Percentiles rank a stretch among this genome's conserved stretches.
Evolutionary conservation across 768 basidiomycete genomes (phyloP).

Genomic region (Podaxis sp.): DNA sequence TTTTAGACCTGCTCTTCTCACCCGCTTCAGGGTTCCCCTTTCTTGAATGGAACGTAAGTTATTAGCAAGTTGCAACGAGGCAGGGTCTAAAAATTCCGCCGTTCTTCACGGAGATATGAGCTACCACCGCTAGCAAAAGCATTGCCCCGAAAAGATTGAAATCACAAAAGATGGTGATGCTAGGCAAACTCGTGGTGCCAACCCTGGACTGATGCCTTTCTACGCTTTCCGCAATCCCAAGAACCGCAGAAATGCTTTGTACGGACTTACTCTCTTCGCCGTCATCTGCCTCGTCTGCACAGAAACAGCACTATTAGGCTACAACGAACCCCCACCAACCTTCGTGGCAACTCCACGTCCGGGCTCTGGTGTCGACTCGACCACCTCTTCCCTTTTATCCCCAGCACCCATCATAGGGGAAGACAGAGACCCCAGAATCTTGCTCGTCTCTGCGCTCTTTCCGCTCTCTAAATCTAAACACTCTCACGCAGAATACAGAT

Average conservation of each 20-base stretch:
- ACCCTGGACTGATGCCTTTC: background rate
- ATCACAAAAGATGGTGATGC: no score
- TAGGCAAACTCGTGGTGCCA: no score
- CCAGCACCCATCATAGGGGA: background rate
- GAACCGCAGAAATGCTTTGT: background rate
- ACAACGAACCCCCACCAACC: background rate
- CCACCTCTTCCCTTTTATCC: background rate
- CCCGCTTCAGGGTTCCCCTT: no score
- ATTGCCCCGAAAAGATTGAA: no score
- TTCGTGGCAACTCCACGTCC: background rate
- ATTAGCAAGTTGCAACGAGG: no score
- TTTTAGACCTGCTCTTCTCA: no score
- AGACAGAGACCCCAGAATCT: constrained; percentile 26
- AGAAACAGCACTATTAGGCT: background rate
- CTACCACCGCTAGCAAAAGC: no score
- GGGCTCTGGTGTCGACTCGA: background rate
- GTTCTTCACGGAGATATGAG: no score
- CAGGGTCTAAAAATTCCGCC: no score
- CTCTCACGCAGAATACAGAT: constrained; percentile 39
- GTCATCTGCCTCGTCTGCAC: constrained; percentile 1
- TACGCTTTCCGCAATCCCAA: background rate
- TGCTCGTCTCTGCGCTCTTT: constrained; percentile 57
- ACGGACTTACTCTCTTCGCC: background rate
- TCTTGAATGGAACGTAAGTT: no score
- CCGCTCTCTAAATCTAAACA: constrained; percentile 53